phyloP scores from a whole-genome alignment of 2,329 filamentous ascomycete species.

The Cladobotryum mycophilum region DNA sequence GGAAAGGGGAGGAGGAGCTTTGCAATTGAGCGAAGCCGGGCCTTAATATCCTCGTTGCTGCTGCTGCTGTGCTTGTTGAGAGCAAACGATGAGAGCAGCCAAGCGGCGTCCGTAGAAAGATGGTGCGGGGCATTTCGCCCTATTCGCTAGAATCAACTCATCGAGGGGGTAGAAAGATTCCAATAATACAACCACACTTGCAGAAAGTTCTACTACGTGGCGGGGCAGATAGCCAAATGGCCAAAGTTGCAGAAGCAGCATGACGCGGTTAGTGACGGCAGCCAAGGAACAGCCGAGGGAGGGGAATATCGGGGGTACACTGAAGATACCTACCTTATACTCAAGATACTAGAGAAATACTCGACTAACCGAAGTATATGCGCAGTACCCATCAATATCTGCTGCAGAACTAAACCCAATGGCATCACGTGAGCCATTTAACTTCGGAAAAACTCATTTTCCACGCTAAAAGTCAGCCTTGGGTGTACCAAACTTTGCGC shows the following conservation, averaged over 20 bases:
- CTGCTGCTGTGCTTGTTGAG: neutral
- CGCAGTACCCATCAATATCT: no score
- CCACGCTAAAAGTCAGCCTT: neutral
- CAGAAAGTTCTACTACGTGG: conserved; percentile 9
- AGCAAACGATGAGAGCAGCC: conserved; percentile 17
- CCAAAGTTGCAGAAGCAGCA: conserved; percentile 3
- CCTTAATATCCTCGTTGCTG: conserved; percentile 9
- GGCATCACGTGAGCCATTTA: no score
- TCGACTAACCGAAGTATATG: no score
- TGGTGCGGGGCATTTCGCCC: conserved; percentile 42
- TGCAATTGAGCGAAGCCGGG: conserved; percentile 16
- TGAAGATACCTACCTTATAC: neutral
- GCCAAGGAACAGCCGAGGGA: conserved; percentile 6
- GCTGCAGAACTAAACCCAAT: no score
- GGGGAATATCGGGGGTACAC: neutral
- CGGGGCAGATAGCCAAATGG: conserved; percentile 9
- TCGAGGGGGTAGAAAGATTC: conserved; percentile 14
- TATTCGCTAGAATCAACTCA: conserved; percentile 20
- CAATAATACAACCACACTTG: conserved; percentile 4
- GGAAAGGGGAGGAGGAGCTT: no score
- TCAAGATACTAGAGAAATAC: no score
- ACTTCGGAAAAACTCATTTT: neutral
- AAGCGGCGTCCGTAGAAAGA: conserved; percentile 26
- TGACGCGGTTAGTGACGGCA: conserved; percentile 24
- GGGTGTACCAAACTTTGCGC: neutral